Base-by-base conservation (phyloP, 2,329 filamentous ascomycete genomes). In the Aspergillus terreus region DNA sequence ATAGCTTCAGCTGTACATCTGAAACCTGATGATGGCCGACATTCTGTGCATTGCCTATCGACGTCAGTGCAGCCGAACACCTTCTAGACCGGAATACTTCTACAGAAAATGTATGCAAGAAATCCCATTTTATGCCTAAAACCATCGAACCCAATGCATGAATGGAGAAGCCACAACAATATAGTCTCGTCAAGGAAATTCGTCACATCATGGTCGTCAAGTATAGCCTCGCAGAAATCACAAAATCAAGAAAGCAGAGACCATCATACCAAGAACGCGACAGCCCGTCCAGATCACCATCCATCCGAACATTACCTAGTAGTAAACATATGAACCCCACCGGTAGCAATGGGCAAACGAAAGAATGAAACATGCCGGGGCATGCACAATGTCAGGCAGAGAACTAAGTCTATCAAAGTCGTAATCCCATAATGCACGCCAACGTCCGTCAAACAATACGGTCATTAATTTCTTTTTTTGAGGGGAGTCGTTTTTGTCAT, bases 191-290 rank as follows among this genome's bases (percentile, higher is more conserved):
- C 19, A 51, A 68, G 61, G 57, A 67, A 59, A 68, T 68, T 69
- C 67, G 67, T 69, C 57, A 62, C 63, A 63, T 69, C 66, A 65
- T 69, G 61, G 67, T 68, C 66, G 57, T 67, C 56, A 63, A 62
- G 59, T 60, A 57, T 59, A 59, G 56, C 52, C 58, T 53, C 54
- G 47, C 47, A 42, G 42, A 57, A 58, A 58, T 47, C 33, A 35
- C 46, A 51, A 46, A 50, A 46, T 52, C 43, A 52, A 51, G 44
- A 59, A 59, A 32, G 51, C 53, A 51, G 27, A 30, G 27, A 30
- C 27, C 27, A 30, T 30, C 27, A 30, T 30, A 58, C 52, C 56
- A 57, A 57, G 51, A 17, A 46, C 27, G 35, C 35, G 55, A 50
- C 56, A 58, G 33, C 33, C 33, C 33, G 33, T 12, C n/a, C 33